Percentiles rank a stretch among this genome's conserved stretches.
Conservation (phyloP, 106 monocot species). For the Dendrobium nobile region DNA sequence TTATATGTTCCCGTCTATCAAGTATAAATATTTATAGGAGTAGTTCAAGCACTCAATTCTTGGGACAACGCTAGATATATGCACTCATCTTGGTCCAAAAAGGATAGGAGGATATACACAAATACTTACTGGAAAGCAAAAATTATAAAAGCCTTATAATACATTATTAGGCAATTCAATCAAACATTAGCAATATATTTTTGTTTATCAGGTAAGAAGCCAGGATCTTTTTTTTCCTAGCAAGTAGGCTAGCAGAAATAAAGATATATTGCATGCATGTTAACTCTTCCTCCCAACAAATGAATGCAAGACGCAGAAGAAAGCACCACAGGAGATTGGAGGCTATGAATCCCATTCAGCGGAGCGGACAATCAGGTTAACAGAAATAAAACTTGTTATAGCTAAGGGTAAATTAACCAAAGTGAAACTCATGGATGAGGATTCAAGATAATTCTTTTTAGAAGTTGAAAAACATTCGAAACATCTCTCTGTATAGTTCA, state of each 20-base stretch:
- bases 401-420: background rate
- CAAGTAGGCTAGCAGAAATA: background rate
- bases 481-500: background rate
- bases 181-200: background rate
- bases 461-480: background rate
- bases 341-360: background rate
- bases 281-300: background rate
- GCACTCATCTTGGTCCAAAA: too few relatives aligned
- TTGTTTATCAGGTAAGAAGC: too few relatives aligned
- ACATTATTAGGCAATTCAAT: too few relatives aligned
- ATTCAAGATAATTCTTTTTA: background rate
- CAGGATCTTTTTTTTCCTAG: too few relatives aligned
- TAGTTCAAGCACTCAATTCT: too few relatives aligned
- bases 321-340: background rate
- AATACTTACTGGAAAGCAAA: too few relatives aligned
- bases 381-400: background rate
- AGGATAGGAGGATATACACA: too few relatives aligned
- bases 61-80: too few relatives aligned
- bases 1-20: too few relatives aligned
- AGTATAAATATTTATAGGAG: too few relatives aligned
- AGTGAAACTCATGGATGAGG: background rate
- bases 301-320: background rate
- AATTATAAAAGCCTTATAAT: too few relatives aligned
- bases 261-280: background rate
- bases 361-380: background rate